Base-by-base conservation (phyloP, 2,329 filamentous ascomycete species). In the Claviceps monticola region DNA sequence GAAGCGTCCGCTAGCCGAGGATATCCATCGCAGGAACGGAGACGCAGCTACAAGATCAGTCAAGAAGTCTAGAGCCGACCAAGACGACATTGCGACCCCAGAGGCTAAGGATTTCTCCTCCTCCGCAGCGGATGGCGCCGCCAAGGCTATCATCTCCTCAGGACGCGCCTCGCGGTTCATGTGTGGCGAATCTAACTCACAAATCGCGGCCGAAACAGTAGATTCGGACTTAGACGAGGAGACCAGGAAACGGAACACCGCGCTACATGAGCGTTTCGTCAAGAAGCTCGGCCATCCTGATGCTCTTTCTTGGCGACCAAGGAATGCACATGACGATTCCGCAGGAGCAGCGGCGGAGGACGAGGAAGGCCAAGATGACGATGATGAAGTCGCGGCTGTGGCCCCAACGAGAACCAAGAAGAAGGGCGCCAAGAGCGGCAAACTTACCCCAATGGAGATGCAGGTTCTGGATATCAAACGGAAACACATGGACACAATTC, bases 391-490 rank as follows among this genome's bases (percentile, higher is more conserved):
- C 57, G 73, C 70, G n/a, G 71, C 73, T 57, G 68, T 63, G 54
- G 72, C 36, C 39, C 58, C 66, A 13, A 61, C 70, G 23, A 76
- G 75, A 55, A 57, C 67, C 0, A 78, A 74, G 56, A 94, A 87
- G 68, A 94, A 88, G 64, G 79, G 80, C 0, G 55, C 78, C n/a
- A 83, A 80, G 65, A 74, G 76, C 2, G 76, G 76, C 51, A 96
- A 96, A 64, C 77, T 98, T 54, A 98, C 93, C 0, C 93, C 93
- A 0, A 86, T 98, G 82, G 90, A 97, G 66, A 79, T 86, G 42
- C 93, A 97, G 61, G 86, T 95, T 53, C 75, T 98, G 5, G 90
- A 95, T 17, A 95, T 98, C 66, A 98, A 98, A 70, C 78, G 82
- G 54, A 87, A 91, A 59, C 83, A 97, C 64, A 77, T 88, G 71